phyloP scores from a whole-genome alignment of 2,329 filamentous ascomycete genomes.

The Calonectria multiphialidica region DNA sequence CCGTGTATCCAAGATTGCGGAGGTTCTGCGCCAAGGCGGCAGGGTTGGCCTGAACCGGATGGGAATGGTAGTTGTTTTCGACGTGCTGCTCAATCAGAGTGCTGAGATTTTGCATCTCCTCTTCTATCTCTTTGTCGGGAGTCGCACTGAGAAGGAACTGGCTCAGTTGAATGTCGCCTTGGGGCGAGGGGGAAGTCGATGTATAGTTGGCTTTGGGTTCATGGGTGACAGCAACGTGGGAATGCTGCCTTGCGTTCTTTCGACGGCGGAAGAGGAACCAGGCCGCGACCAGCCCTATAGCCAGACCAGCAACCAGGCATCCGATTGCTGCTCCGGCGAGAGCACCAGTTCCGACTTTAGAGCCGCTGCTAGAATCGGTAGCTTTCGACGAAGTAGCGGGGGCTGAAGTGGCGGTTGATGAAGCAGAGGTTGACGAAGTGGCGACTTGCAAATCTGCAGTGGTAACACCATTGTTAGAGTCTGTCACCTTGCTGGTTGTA shows the following conservation, averaged over 20 bases:
- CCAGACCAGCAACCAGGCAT: conserved; percentile 43
- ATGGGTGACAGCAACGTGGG: neutral
- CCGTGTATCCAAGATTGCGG: conserved; percentile 41
- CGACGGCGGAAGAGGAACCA: conserved; percentile 42
- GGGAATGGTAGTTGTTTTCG: conserved; percentile 52
- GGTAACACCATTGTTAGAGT: no score
- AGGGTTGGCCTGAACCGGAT: conserved; percentile 24
- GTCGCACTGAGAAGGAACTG: conserved; percentile 52
- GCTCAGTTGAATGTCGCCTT: conserved; percentile 42
- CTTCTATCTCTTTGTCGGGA: conserved; percentile 50
- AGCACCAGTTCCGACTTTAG: conserved; percentile 20
- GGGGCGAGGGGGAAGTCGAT: neutral
- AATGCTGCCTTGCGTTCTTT: neutral
- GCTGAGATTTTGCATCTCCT: conserved; percentile 49
- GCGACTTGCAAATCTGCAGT: no score
- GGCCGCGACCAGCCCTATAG: conserved; percentile 40
- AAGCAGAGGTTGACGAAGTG: no score
- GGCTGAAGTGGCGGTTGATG: no score
- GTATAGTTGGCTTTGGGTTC: neutral
- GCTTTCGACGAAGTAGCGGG: neutral
- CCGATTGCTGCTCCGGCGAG: conserved; percentile 47
- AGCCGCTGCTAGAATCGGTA: neutral
- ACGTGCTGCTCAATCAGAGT: conserved; percentile 55
- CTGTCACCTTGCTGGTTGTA: no score
- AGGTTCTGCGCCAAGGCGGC: conserved; percentile 41